Evolutionary conservation across 768 basidiomycete species (phyloP).

Genomic region (Mycena chlorophos): DNA sequence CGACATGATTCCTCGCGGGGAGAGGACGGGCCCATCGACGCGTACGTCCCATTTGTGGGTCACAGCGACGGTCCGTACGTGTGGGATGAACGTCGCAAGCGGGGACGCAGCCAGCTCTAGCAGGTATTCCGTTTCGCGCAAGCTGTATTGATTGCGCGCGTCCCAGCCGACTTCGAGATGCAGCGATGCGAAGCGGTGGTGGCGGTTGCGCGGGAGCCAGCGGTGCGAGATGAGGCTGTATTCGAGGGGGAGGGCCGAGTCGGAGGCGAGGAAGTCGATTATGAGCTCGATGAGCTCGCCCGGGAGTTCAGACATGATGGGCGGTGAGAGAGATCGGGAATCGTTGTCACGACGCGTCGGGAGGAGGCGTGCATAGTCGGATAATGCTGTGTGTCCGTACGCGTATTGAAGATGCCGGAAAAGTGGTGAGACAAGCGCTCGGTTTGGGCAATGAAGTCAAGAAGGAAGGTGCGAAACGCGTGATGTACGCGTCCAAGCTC

Average conservation of each 20-base stretch:
- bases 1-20: background rate
- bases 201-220: background rate
- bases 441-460: no score
- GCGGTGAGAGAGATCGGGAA: no score
- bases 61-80: background rate
- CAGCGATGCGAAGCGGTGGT: background rate
- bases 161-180: background rate
- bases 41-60: background rate
- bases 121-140: background rate
- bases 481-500: no score
- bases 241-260: background rate
- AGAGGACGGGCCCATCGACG: background rate
- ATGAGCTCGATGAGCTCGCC: slow-evolving; percentile 1
- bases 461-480: no score
- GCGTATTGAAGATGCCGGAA: no score
- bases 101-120: background rate
- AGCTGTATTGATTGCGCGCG: background rate
- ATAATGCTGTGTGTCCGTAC: no score
- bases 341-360: no score
- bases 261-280: background rate
- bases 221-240: background rate
- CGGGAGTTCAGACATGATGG: background rate
- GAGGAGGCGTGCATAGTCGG: no score
- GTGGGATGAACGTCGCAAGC: background rate
- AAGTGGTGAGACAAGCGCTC: no score